Evolutionary conservation across 106 monocot species (phyloP).

Genomic region (Dioscorea alata): DNA sequence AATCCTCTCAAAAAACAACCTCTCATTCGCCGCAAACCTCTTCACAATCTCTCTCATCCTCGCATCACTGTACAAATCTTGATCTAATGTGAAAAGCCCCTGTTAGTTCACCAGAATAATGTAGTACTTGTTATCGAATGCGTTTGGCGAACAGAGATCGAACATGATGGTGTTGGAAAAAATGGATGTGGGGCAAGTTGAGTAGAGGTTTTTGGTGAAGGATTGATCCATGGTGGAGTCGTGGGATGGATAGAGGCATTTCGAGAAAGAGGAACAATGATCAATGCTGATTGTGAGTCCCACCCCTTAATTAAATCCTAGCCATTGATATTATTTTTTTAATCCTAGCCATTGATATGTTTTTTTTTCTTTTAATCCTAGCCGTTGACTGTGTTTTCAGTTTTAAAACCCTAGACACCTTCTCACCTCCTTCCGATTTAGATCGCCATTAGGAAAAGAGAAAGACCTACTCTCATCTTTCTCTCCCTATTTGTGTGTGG

Average conservation of each 20-base stretch:
- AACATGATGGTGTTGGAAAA: slow-evolving; percentile 26
- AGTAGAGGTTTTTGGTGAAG: slow-evolving; percentile 25
- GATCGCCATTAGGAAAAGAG: too few species aligned
- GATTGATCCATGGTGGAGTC: slow-evolving; percentile 30
- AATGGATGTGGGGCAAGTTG: slow-evolving; percentile 30
- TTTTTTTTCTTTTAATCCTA: too few species aligned
- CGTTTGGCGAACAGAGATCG: slow-evolving; percentile 36
- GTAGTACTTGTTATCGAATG: slow-evolving; percentile 73
- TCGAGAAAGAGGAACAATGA: slow-evolving; percentile 49
- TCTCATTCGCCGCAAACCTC: slow-evolving; percentile 24
- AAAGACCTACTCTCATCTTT: too few species aligned
- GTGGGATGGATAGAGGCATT: slow-evolving; percentile 41
- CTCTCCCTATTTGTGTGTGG: too few species aligned
- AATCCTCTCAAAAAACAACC: slow-evolving; percentile 50
- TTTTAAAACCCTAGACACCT: too few species aligned
- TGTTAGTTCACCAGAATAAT: slow-evolving; percentile 47
- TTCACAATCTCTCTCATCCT: slow-evolving; percentile 27
- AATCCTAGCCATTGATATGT: too few species aligned
- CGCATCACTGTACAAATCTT: slow-evolving; percentile 33
- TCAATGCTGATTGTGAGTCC: slow-evolving; percentile 45
- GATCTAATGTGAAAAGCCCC: slow-evolving; percentile 59
- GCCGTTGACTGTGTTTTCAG: too few species aligned
- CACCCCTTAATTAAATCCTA: too few species aligned
- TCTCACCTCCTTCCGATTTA: too few species aligned
- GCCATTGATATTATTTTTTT: too few species aligned